Evolutionary conservation across 257 asterid genomes (phyloP), one percentile per base, ranked within the genome.

Genomic region (Nicotiana sylvestris): DNA sequence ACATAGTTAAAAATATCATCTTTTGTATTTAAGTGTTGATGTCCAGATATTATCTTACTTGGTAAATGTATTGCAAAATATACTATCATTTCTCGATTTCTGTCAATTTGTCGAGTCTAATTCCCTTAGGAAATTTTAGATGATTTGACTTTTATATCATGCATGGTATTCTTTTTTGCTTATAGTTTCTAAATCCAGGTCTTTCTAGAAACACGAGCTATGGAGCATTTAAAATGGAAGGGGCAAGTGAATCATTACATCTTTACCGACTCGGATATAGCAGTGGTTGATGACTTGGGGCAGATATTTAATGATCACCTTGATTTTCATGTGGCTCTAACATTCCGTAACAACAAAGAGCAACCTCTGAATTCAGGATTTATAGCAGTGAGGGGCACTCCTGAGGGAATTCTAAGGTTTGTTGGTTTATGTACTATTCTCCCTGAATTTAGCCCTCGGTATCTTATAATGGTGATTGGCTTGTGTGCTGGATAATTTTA

Each of bases 341-440:
- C 99, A 86, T 96, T 93, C 87, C 90, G 98, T 76, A 96, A 96
- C 91, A 96, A 96, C 94, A 94, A 96, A 76, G 92, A 93, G 25
- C 98, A 96, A 85, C 97, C 98, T 81, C 88, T 96, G 43, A 96
- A 94, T 90, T 96, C 98, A 33, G 99, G 99, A 84, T 93, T 96
- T 76, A 94, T 96, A 82, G 98, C 98, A 67, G 94, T 94, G 76
- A 90, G 98, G 85, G 98, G 98, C 84, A 93, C 96, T 77, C 78
- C 83, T 16, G 88, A 93, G 81, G 99, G 97, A 84, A 90, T 96
- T 83, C 83, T 55, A 58, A 92, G 98, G 99, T 96, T 88, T 76
- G 43, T 85, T 81, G 39, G 57, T 85, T n/a, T 76, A 11, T 43
- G 37, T 43, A 64, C 43, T 29, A 0, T 77, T 16, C 27, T 76